Base-by-base conservation (phyloP, 345 rosid species). In the Murraya paniculata region DNA sequence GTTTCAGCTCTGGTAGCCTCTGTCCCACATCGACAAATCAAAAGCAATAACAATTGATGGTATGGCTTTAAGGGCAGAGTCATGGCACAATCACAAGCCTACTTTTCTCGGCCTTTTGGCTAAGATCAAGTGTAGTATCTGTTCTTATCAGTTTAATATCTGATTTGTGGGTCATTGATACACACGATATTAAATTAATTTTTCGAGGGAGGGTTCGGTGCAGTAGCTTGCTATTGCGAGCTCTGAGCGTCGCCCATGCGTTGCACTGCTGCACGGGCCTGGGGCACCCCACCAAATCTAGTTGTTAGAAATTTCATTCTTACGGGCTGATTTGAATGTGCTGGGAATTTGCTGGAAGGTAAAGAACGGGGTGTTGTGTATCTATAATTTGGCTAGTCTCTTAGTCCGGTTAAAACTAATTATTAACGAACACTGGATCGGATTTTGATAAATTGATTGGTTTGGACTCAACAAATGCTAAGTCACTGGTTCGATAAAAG, bases 51-150 rank as follows among this genome's bases (percentile, higher is more conserved):
- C 0, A 0, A 53, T 18, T 22, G 7, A 6, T 53, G 57, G 22
- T 1, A 18, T 0, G 7, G 57, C 2, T 19, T 53, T 53, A 53
- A 53, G 18, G 5, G 0, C 21, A 53, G 57, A 5, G 2, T 2
- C 5, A 0, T 16, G 18, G 0, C 57, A 1, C 7, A 5, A 0
- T 0, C 0, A 1, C 0, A 39, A 18, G 33, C 84, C 82, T 84
- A 81, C 87, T 83, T 82, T 82, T 82, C 88, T 85, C 86, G 89
- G 86, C 86, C 89, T 84, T 87, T 84, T 80, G 86, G 83, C 83
- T 87, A 81, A 82, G 81, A 78, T 86, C 87, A 84, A 80, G 84
- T 82, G 89, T 82, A 86, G 85, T 80, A 78, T 86, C 84, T 86
- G 81, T 86, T 86, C 71, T 82, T 84, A 82, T 84, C 84, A 82